Evolutionary conservation across 2,329 filamentous ascomycete species (phyloP), one percentile per base, ranked within the genome.

Genomic region (Neonectria neomacrospora): DNA sequence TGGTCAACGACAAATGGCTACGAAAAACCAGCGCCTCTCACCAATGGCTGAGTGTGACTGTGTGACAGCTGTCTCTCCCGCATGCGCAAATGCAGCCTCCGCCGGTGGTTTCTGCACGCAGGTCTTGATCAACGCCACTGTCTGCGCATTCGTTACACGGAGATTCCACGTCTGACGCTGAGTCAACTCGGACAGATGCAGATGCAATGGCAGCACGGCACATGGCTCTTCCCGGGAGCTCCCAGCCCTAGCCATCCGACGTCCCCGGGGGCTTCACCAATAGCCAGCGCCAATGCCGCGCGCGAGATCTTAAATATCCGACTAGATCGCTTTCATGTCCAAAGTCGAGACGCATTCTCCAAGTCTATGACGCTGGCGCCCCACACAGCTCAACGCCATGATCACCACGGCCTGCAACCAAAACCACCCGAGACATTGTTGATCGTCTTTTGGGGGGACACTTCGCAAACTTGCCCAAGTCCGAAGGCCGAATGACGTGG

Each of bases 361-460:
- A 39, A 54, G 51, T 54, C 51, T 39, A 55, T 55, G 53, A 55
- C 53, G 53, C 22, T n/a, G 1, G 14, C 8, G 16, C 23, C 41
- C 39, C 28, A 42, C 53, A 55, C 16, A 12, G 20, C 34, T 22
- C 50, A 22, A 41, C 20, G 20, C 50, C 37, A 41, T 41, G 37
- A 18, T 41, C 34, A 11, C 9, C 37, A 20, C 34, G 14, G n/a
- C n/a, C 8, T 20, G n/a, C 37, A 41, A 41, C 16, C n/a, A 20
- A 39, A 20, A 41, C 37, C 34, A n/a, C 34, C 34, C 16, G 7
- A 37, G 34, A 37, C 34, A 37, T 37, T 37, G 34, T 37, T 14
- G 6, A 7, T 32, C 9, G 30, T 9, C 14, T 10, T 16, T 41
- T 11, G 9, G 14, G 20, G 11, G 7, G 32, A 18, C 34, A n/a